phyloP scores from a whole-genome alignment of 2,329 filamentous ascomycete genomes.

The Pestalotiopsis sp. region DNA sequence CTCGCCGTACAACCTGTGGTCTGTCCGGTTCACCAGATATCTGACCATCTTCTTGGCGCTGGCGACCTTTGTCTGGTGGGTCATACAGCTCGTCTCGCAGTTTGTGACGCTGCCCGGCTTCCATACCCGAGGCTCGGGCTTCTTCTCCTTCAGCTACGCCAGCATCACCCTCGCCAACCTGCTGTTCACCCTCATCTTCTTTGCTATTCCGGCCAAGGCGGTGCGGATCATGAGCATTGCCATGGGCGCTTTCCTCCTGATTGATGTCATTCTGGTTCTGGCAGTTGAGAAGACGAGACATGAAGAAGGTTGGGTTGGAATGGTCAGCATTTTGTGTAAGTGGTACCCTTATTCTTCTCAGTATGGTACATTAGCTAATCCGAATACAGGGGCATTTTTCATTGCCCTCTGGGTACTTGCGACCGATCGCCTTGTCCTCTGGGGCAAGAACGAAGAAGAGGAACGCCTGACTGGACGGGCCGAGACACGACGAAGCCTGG shows the following conservation, averaged over 20 bases:
- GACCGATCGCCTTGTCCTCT: conserved; percentile 81
- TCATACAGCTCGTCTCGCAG: conserved; percentile 81
- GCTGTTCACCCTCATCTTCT: conserved; percentile 81
- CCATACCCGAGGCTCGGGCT: conserved; percentile 86
- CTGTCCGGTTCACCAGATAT: conserved; percentile 78
- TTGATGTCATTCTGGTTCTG: conserved; percentile 80
- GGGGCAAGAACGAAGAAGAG: conserved; percentile 93
- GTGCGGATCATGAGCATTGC: conserved; percentile 74
- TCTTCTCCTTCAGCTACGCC: conserved; percentile 85
- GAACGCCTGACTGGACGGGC: conserved; percentile 86
- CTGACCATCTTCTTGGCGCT: conserved; percentile 76
- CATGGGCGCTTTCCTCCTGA: conserved; percentile 66
- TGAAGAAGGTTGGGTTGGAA: conserved; percentile 92
- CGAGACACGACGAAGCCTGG: conserved; percentile 79
- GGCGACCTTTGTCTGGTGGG: conserved; percentile 89
- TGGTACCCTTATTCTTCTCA: conserved; percentile 6
- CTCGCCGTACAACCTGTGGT: conserved; percentile 89
- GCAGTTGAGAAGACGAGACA: conserved; percentile 73
- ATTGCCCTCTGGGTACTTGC: conserved; percentile 79
- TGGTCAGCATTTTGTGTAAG: conserved; percentile 73
- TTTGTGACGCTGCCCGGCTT: conserved; percentile 91
- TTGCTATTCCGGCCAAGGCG: conserved; percentile 78
- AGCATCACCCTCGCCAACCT: conserved; percentile 78
- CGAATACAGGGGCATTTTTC: conserved; percentile 64
- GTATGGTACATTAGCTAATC: conserved; percentile 15